Evolutionary conservation across 1,284 basidiomycete genomes (phyloP), one percentile per base, ranked within the genome.

Genomic region (Waitea zeae): DNA sequence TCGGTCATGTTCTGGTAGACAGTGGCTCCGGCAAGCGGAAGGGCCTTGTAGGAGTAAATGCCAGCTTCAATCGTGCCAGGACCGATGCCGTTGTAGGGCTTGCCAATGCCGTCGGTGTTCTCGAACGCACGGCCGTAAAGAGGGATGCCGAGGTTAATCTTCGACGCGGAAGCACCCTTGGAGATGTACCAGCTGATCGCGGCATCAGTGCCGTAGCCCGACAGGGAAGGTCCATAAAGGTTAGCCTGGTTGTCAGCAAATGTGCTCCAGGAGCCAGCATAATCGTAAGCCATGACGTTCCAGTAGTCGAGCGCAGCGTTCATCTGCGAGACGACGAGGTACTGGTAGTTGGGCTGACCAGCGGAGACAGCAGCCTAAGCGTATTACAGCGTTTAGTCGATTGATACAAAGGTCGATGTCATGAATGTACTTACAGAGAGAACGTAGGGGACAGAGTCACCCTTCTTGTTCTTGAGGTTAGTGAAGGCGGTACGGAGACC

Each of bases 201-300:
- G 6, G 58, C 56, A 42, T 90, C 79, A 12, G 84, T 83, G 44
- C 63, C 78, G 36, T 79, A 64, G 14, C 61, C 61, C 3, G 70
- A 73, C 26, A 66, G 59, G 1, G 54, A 53, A 4, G 72, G 72
- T 30, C 71, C 75, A 48, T 76, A 89, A 11, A 93, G 49, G 45
- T 82, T 84, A 2, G 87, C 83, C 53, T 90, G 84, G 4, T 37
- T 12, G 42, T 46, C 40, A 38, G 62, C 57, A 27, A 46, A 71
- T 29, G 56, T 64, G 19, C 71, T 46, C 77, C 78, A 82, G 4
- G 74, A 70, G 3, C 78, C 78, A 35, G 76, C 63, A 46, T 78
- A 81, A 45, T 86, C 81, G 43, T 86, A 86, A 5, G 77, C 75
- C 89, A 96, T 95, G 37, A 96, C 54, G 52, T 93, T 92, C 87